phyloP scores from a whole-genome alignment of 2,329 filamentous ascomycete genomes.

The Aspergillus neoniger region DNA sequence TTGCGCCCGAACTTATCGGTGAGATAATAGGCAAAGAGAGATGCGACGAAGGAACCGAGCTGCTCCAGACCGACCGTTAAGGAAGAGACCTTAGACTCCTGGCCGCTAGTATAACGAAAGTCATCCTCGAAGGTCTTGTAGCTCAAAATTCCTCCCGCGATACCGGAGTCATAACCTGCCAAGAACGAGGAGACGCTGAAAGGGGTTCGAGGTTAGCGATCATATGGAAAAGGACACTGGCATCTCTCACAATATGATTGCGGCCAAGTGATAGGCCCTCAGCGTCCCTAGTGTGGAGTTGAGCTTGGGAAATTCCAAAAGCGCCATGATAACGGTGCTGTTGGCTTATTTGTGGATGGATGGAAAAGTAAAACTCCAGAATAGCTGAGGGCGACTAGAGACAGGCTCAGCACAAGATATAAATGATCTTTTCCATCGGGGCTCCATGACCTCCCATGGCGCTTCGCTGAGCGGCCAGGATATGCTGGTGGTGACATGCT shows the following conservation, averaged over 20 bases:
- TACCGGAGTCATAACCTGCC: constrained; percentile 38
- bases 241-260: not conserved
- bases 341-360: not conserved
- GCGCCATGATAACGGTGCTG: not conserved
- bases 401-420: not conserved
- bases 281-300: not conserved
- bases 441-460: not conserved
- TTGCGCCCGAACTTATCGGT: constrained; percentile 50
- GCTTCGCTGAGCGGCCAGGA: not conserved
- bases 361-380: not conserved
- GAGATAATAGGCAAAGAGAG: constrained; percentile 50
- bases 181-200: constrained; percentile 24
- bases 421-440: not conserved
- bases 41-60: constrained; percentile 55
- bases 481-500: not conserved
- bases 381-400: not conserved
- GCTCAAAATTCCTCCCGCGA: constrained; percentile 48
- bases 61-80: constrained; percentile 54
- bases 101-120: constrained; percentile 40
- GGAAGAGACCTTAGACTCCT: constrained; percentile 47
- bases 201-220: not conserved
- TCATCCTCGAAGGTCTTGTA: constrained; percentile 46
- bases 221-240: not conserved
- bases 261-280: not conserved
- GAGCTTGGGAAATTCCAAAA: not conserved